Conservation (phyloP, 129 eudicot genomes). For the Dittrichia graveolens region DNA sequence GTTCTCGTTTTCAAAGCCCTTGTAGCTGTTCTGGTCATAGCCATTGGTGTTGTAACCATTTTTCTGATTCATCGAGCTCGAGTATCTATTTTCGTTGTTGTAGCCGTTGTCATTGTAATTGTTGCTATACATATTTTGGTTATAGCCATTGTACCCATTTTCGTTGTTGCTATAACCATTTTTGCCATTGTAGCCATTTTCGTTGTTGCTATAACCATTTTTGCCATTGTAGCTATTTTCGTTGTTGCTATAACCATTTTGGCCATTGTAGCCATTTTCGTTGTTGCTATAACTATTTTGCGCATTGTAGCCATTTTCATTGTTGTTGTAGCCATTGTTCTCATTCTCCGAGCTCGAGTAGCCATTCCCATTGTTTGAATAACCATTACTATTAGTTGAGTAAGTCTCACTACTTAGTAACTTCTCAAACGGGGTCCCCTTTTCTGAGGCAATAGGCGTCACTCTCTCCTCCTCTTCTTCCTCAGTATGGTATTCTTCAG, state of each 20-base stretch:
- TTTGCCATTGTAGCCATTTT: constrained; percentile 5
- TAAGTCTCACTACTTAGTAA: constrained; percentile 29
- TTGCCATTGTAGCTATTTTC: constrained; percentile 18
- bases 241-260: constrained; percentile 29
- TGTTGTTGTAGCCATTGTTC: constrained; percentile 29
- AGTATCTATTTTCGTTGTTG: too few relatives aligned
- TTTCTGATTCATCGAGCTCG: constrained; percentile 5
- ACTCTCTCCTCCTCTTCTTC: not conserved
- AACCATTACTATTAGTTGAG: constrained; percentile 18
- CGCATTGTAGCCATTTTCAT: constrained; percentile 23
- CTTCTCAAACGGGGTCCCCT: constrained; percentile 35
- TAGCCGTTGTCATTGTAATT: constrained; percentile 6
- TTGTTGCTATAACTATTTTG: constrained; percentile 23
- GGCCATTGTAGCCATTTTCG: constrained; percentile 19
- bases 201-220: constrained; percentile 11
- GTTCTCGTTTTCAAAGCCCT: constrained; percentile 26
- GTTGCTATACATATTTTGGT: constrained; percentile 23
- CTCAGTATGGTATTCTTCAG: constrained; percentile 23
- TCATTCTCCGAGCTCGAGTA: not conserved
- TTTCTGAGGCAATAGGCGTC: constrained; percentile 3
- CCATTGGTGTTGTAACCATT: constrained; percentile 14
- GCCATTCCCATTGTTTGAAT: constrained; percentile 19
- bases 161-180: constrained; percentile 25
- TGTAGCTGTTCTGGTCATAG: constrained; percentile 19
- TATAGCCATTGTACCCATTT: constrained; percentile 21